Conservation (phyloP, 2,329 filamentous ascomycete genomes). For the Colletotrichum tamarilloi region DNA sequence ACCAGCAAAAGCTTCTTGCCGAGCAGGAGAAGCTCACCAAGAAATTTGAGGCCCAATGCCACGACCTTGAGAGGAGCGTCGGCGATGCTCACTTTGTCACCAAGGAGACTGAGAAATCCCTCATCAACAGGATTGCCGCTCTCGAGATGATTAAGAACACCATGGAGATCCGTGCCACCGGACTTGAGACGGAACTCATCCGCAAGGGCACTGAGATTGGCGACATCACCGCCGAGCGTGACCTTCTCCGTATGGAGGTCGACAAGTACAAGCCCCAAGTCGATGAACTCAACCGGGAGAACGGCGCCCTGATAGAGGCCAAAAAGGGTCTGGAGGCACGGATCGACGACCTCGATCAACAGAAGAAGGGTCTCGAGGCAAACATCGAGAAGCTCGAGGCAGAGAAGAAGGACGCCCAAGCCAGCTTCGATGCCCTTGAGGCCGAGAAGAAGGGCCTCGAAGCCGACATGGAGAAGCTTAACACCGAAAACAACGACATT, state of each 20-base stretch:
- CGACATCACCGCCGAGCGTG: slow-evolving; percentile 31
- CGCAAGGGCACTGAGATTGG: slow-evolving; percentile 30
- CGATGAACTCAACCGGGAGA: slow-evolving; percentile 27
- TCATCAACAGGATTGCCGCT: slow-evolving; percentile 35
- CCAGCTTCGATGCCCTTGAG: slow-evolving; percentile 18
- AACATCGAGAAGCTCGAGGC: slow-evolving; percentile 26
- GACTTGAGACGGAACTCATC: slow-evolving; percentile 32
- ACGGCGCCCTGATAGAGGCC: slow-evolving; percentile 24
- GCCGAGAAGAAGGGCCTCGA: slow-evolving; percentile 26
- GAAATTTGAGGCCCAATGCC: slow-evolving; percentile 7
- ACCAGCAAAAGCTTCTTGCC: slow-evolving; percentile 8
- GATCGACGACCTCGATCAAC: slow-evolving; percentile 30
- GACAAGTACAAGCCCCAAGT: slow-evolving; percentile 31
- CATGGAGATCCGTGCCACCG: slow-evolving; percentile 22
- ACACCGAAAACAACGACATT: slow-evolving; percentile 18
- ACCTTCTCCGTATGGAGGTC: slow-evolving; percentile 21
- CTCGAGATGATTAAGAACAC: slow-evolving; percentile 34
- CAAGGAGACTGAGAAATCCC: slow-evolving; percentile 25
- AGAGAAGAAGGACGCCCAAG: slow-evolving; percentile 23
- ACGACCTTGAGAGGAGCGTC: slow-evolving; percentile 28
- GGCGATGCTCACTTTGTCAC: slow-evolving; percentile 31
- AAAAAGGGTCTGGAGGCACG: slow-evolving; percentile 27
- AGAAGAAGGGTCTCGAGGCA: slow-evolving; percentile 33
- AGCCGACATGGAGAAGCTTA: slow-evolving; percentile 19
- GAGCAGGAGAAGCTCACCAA: slow-evolving; percentile 20